These are phyloP conservation scores for Panellus pusillus DNA, from an alignment of 768 basidiomycete species.

Conservation along the genomic window DNA sequence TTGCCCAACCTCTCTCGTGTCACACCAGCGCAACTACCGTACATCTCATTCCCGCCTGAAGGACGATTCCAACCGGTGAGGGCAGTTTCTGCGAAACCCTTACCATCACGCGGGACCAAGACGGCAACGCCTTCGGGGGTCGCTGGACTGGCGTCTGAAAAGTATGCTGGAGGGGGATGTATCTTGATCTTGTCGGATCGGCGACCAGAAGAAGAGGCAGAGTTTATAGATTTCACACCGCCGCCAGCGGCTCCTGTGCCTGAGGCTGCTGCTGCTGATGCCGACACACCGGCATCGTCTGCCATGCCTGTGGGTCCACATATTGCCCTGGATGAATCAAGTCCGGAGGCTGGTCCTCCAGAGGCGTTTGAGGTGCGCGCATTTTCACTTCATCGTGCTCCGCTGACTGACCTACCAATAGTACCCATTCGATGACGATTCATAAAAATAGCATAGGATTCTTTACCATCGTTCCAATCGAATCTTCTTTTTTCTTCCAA, in stretches of 20 bases:
- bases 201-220: conserved; percentile 65
- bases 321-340: conserved; percentile 68
- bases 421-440: conserved; percentile 78
- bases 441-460: conserved; percentile 34
- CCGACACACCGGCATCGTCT: conserved; percentile 31
- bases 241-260: conserved; percentile 29
- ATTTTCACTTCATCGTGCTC: conserved; percentile 1
- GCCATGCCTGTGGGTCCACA: conserved; percentile 46
- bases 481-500: conserved; percentile 5
- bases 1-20: conserved; percentile 90
- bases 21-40: conserved; percentile 82
- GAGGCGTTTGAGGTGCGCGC: conserved; percentile 78
- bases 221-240: conserved; percentile 66
- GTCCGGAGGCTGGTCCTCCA: conserved; percentile 75
- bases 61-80: conserved; percentile 89
- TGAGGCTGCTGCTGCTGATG: conserved; percentile 31
- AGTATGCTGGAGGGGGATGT: conserved; percentile 79
- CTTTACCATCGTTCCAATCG: conserved; percentile 12
- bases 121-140: conserved; percentile 28
- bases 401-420: conserved; percentile 37
- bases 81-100: conserved; percentile 57
- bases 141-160: conserved; percentile 47
- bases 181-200: conserved; percentile 83
- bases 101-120: conserved; percentile 36
- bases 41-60: conserved; percentile 78